Conservation (phyloP, 805 yeast genomes). For the Pichia heedii region DNA sequence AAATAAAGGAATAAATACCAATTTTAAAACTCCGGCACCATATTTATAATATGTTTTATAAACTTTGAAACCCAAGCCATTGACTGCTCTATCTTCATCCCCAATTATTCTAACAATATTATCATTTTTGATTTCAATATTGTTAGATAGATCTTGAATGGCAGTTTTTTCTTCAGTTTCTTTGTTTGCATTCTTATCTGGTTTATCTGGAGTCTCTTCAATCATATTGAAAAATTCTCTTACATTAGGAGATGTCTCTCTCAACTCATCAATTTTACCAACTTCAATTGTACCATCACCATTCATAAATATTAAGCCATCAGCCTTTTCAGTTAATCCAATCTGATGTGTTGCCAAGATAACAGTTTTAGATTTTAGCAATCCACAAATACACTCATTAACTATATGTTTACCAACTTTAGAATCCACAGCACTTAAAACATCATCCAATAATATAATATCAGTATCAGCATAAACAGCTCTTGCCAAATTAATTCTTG, state of each 20-base stretch:
- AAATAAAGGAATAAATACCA: conserved; percentile 24
- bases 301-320: conserved; percentile 57
- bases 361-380: conserved; percentile 52
- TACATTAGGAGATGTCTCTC: conserved; percentile 18
- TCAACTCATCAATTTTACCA: conserved; percentile 53
- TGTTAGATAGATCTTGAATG: conserved; percentile 9
- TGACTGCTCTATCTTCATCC: conserved; percentile 53
- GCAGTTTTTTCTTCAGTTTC: conserved; percentile 10
- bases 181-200: conserved; percentile 10
- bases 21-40: conserved; percentile 44
- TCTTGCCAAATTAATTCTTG: conserved; percentile 61
- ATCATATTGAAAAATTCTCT: too few relatives aligned
- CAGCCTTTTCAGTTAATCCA: conserved; percentile 60
- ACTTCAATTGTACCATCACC: conserved; percentile 52
- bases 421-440: conserved; percentile 64
- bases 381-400: conserved; percentile 52
- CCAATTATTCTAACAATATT: conserved; percentile 29
- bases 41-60: conserved; percentile 42
- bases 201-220: too few relatives aligned
- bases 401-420: conserved; percentile 54
- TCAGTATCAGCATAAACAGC: conserved; percentile 59
- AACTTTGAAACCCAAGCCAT: conserved; percentile 40
- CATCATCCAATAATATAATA: conserved; percentile 53
- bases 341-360: conserved; percentile 80
- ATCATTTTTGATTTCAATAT: not conserved